Conservation (phyloP, 108 stramenopile species). For the Nitzschia sp. region DNA sequence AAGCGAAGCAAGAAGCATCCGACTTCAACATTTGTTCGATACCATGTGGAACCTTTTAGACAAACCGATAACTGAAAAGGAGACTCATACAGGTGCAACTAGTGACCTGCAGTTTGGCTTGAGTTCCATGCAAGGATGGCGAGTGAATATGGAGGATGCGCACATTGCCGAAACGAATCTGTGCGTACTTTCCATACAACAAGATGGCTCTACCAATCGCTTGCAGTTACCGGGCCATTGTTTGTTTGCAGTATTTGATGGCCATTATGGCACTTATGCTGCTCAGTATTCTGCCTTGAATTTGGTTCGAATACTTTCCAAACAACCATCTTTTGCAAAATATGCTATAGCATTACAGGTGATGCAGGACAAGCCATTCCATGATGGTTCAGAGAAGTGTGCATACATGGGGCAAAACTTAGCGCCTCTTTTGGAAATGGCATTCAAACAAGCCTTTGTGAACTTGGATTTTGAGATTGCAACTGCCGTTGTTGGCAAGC, state of each 20-base stretch:
- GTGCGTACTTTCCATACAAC: conserved; percentile 7
- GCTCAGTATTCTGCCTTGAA: conserved; percentile 63
- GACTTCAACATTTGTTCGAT: not conserved
- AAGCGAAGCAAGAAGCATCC: no score
- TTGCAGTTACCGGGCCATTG: conserved; percentile 44
- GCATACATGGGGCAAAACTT: conserved; percentile 38
- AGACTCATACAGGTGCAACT: conserved; percentile 55
- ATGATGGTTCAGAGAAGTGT: conserved; percentile 6
- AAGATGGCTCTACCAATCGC: conserved; percentile 8
- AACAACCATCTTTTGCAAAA: conserved; percentile 47
- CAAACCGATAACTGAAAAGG: conserved; percentile 64
- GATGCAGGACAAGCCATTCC: conserved; percentile 8
- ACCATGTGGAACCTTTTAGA: conserved; percentile 70
- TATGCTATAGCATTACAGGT: conserved; percentile 50
- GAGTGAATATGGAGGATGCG: conserved; percentile 88
- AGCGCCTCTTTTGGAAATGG: conserved; percentile 31
- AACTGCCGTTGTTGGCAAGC: conserved; percentile 10
- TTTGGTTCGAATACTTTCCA: conserved; percentile 58
- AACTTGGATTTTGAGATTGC: conserved; percentile 73
- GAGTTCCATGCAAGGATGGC: conserved; percentile 88
- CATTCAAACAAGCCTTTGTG: conserved; percentile 72
- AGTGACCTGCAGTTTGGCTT: conserved; percentile 54
- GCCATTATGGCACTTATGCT: conserved; percentile 86
- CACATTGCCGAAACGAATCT: conserved; percentile 41
- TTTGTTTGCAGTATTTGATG: conserved; percentile 88